phyloP scores from a whole-genome alignment of 1,284 basidiomycete species.

The Ustanciosporium gigantosporum region DNA sequence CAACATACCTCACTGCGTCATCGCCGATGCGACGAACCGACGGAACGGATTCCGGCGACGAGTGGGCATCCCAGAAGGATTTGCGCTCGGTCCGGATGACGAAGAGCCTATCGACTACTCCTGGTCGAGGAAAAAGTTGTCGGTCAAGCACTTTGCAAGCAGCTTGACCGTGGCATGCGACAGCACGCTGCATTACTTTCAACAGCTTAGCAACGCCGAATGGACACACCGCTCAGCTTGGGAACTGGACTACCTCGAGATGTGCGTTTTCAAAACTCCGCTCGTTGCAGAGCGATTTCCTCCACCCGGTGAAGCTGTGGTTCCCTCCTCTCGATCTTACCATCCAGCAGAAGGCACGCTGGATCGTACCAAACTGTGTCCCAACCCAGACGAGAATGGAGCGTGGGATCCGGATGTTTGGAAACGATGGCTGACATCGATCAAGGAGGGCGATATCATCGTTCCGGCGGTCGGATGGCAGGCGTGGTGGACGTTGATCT shows the following conservation, averaged over 20 bases:
- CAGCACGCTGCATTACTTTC: slow-evolving; percentile 35
- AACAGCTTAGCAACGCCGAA: slow-evolving; percentile 32
- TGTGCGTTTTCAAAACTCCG: slow-evolving; percentile 51
- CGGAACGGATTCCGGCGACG: slow-evolving; percentile 45
- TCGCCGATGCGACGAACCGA: slow-evolving; percentile 37
- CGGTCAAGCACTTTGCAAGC: slow-evolving; percentile 43
- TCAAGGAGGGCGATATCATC: slow-evolving; percentile 49
- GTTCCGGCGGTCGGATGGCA: slow-evolving; percentile 53
- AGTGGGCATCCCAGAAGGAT: slow-evolving; percentile 48
- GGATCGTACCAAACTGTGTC: slow-evolving; percentile 42
- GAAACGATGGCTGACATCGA: slow-evolving; percentile 42
- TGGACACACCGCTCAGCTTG: slow-evolving; percentile 51
- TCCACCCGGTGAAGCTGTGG: slow-evolving; percentile 40
- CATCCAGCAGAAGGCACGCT: slow-evolving; percentile 14
- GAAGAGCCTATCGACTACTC: slow-evolving; percentile 52
- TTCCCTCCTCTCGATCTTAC: slow-evolving; percentile 30
- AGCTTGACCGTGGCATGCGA: slow-evolving; percentile 37
- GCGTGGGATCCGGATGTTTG: slow-evolving; percentile 44
- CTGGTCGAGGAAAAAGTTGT: slow-evolving; percentile 49
- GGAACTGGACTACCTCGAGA: slow-evolving; percentile 58
- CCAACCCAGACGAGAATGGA: slow-evolving; percentile 42
- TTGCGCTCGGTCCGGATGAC: slow-evolving; percentile 38
- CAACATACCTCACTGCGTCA: slow-evolving; percentile 41
- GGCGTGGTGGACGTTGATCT: slow-evolving; percentile 59
- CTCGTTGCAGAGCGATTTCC: slow-evolving; percentile 51